phyloP scores from a whole-genome alignment of 257 asterid genomes.

The Lithospermum erythrorhizon region DNA sequence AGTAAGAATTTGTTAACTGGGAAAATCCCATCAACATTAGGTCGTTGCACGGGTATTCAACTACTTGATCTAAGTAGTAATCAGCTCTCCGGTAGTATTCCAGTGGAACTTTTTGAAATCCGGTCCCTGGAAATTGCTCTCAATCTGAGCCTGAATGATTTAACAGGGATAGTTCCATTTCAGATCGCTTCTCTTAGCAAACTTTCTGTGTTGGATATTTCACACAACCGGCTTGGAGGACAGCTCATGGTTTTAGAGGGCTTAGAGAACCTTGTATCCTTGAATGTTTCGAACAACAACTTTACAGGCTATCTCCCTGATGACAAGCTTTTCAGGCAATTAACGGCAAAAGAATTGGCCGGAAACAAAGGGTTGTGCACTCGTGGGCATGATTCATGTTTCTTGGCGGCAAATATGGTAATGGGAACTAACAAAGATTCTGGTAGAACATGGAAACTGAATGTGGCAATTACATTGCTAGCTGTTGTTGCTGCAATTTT shows the following conservation, averaged over 20 bases:
- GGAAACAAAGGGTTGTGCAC: constrained; percentile 58
- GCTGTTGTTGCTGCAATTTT: constrained; percentile 30
- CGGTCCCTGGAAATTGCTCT: constrained; percentile 59
- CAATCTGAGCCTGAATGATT: constrained; percentile 60
- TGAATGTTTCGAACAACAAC: constrained; percentile 60
- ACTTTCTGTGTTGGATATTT: constrained; percentile 54
- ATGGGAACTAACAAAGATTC: constrained; percentile 8
- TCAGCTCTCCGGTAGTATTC: constrained; percentile 38
- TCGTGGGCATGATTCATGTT: constrained; percentile 49
- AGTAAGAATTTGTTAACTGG: constrained; percentile 49
- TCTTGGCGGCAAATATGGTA: constrained; percentile 29
- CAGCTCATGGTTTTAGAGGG: constrained; percentile 48
- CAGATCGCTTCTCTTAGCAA: constrained; percentile 46
- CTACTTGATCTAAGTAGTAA: constrained; percentile 65
- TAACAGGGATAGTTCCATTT: constrained; percentile 57
- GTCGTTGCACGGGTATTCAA: constrained; percentile 50
- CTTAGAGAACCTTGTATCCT: constrained; percentile 56
- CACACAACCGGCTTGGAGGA: constrained; percentile 65
- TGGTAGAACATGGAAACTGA: constrained; percentile 46
- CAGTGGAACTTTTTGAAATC: constrained; percentile 43
- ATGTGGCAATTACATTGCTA: constrained; percentile 44
- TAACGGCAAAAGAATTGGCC: constrained; percentile 38
- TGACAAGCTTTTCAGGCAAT: constrained; percentile 62
- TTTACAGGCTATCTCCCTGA: constrained; percentile 75
- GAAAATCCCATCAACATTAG: constrained; percentile 43